Percentiles rank a stretch among this genome's conserved stretches.
Conservation (phyloP, 495 filamentous ascomycete species). For the Trichoderma virens region DNA sequence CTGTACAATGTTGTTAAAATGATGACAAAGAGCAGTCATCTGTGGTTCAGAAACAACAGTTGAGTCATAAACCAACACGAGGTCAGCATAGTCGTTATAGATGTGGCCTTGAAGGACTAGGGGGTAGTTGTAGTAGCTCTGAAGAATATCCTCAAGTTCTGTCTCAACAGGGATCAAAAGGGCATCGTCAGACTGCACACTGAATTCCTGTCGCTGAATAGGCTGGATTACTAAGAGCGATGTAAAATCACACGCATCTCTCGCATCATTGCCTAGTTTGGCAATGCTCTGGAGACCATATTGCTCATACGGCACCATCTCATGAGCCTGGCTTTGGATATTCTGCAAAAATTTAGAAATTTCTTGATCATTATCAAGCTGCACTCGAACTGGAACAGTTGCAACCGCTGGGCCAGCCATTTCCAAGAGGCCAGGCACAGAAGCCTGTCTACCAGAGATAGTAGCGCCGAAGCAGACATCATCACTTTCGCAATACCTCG, state of each 20-base stretch:
- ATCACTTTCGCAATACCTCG: conserved; percentile 26
- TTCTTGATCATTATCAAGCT: not conserved
- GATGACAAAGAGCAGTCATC: conserved; percentile 3
- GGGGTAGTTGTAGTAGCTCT: conserved; percentile 8
- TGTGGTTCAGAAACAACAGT: not conserved
- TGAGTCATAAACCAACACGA: conserved; percentile 5
- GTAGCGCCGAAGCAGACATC: conserved; percentile 5
- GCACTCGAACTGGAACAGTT: not conserved
- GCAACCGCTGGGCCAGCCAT: conserved; percentile 1
- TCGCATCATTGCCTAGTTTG: not conserved
- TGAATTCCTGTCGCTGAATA: not conserved
- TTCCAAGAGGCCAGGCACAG: not conserved
- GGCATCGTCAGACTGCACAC: not conserved
- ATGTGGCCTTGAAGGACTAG: not conserved
- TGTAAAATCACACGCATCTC: conserved; percentile 8
- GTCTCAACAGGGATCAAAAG: not conserved
- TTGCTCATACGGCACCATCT: conserved; percentile 9
- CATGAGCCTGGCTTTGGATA: conserved; percentile 4
- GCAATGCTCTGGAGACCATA: conserved; percentile 8
- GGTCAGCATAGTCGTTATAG: not conserved
- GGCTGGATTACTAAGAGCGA: conserved; percentile 1
- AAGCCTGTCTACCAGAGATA: not conserved
- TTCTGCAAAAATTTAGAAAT: not conserved
- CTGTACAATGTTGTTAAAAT: not conserved
- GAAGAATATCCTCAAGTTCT: conserved; percentile 4